A percentile compares a stretch with the other conserved stretches of the same genome.
phyloP scores from a whole-genome alignment of 495 filamentous ascomycete species.

The Aspergillus haitiensis region DNA sequence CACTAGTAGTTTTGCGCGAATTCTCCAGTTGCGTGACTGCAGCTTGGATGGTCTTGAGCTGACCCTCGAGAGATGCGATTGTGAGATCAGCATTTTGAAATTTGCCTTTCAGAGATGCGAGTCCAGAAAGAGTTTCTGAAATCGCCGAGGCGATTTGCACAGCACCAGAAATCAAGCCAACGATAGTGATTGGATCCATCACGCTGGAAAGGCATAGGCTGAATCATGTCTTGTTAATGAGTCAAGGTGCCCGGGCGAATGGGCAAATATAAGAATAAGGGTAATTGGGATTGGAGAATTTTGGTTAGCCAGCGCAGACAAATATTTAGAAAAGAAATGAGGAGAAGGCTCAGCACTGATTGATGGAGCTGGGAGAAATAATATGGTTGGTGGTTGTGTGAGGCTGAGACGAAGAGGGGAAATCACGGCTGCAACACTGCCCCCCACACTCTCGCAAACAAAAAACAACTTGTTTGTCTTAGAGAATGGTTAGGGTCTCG shows the following conservation, averaged over 20 bases:
- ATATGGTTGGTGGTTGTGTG: neutral
- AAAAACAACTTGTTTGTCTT: neutral
- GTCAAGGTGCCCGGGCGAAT: neutral
- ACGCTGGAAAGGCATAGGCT: neutral
- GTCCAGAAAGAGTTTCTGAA: conserved; percentile 34
- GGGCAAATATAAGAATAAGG: conserved; percentile 2
- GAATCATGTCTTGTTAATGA: conserved; percentile 1
- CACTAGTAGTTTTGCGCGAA: conserved; percentile 34
- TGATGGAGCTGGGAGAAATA: neutral
- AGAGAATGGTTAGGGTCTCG: neutral
- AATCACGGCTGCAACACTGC: conserved; percentile 3
- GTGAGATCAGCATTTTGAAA: conserved; percentile 44
- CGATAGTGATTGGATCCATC: conserved; percentile 38
- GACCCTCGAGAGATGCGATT: conserved; percentile 41
- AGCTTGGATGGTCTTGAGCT: conserved; percentile 42
- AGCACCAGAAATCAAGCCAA: conserved; percentile 33
- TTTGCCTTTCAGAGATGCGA: conserved; percentile 39
- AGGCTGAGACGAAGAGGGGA: conserved; percentile 4
- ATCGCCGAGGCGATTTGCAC: conserved; percentile 36
- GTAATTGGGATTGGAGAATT: neutral
- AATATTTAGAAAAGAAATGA: neutral
- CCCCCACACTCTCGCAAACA: neutral
- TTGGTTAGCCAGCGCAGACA: neutral
- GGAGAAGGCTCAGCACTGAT: neutral
- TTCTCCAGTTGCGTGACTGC: conserved; percentile 44